These are phyloP conservation scores for Candida silvatica DNA, from an alignment of 805 yeast genomes.

Conservation along the genomic window DNA sequence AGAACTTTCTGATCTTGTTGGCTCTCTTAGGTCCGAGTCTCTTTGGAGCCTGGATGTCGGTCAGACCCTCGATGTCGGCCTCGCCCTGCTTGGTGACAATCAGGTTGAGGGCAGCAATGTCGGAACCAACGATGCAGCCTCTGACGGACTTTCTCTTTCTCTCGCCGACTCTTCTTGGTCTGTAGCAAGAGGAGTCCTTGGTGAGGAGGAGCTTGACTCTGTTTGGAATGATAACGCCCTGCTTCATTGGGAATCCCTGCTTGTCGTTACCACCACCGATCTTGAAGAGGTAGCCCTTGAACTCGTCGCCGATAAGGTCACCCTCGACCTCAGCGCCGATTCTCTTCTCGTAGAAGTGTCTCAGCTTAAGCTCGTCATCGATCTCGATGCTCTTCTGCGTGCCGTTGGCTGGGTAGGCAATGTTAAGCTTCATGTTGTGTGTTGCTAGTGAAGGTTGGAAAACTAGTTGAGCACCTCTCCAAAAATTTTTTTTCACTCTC, in stretches of 20 bases:
- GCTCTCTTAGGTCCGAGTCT: slow-evolving; percentile 99
- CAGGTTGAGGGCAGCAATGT: slow-evolving; percentile 91
- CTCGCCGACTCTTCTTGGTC: slow-evolving; percentile 99
- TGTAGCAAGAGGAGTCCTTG: slow-evolving; percentile 96
- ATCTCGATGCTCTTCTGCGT: slow-evolving; percentile 96
- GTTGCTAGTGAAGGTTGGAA: neutral
- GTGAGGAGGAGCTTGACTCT: slow-evolving; percentile 95
- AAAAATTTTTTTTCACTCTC: too few relatives aligned
- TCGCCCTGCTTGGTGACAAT: slow-evolving; percentile 97
- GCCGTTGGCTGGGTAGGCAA: slow-evolving; percentile 99
- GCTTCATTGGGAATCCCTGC: slow-evolving; percentile 99
- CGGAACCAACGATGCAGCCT: slow-evolving; percentile 98
- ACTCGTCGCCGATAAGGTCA: slow-evolving; percentile 96
- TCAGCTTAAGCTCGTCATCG: slow-evolving; percentile 98
- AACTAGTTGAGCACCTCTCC: neutral
- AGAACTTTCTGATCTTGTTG: slow-evolving; percentile 99
- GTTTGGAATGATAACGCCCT: slow-evolving; percentile 99
- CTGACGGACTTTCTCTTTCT: slow-evolving; percentile 99
- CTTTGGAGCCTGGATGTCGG: slow-evolving; percentile 93
- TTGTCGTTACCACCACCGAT: slow-evolving; percentile 99
- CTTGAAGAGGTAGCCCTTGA: slow-evolving; percentile 98
- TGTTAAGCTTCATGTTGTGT: slow-evolving; percentile 64
- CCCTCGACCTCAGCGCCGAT: slow-evolving; percentile 99
- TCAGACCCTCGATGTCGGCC: slow-evolving; percentile 88
- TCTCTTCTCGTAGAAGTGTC: slow-evolving; percentile 98